Evolutionary conservation across 2,329 filamentous ascomycete genomes (phyloP).

Genomic region (Penicillium olsonii): DNA sequence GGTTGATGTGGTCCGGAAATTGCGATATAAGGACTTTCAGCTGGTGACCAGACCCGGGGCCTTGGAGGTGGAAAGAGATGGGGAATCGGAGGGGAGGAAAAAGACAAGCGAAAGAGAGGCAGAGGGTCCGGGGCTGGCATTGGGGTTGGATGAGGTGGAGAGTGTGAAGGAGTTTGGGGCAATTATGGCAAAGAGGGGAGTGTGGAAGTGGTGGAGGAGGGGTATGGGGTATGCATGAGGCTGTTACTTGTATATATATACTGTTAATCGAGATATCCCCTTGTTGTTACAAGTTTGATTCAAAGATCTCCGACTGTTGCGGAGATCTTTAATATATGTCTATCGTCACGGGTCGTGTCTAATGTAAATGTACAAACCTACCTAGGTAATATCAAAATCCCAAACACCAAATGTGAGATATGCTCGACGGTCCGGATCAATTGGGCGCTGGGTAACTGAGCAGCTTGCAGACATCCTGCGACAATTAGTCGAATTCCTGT

Average conservation of each 20-base stretch:
- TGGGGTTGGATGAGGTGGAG: slow-evolving; percentile 58
- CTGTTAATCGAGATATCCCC: not conserved
- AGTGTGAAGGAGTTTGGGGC: slow-evolving; percentile 66
- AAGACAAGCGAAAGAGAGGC: not conserved
- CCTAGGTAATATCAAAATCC: not conserved
- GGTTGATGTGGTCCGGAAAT: slow-evolving; percentile 64
- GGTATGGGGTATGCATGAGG: slow-evolving; percentile 59
- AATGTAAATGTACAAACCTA: not conserved
- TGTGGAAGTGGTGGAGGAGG: slow-evolving; percentile 66
- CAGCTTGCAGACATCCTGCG: slow-evolving; percentile 36
- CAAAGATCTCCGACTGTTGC: too few species aligned
- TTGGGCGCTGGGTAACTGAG: slow-evolving; percentile 40
- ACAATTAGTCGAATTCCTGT: slow-evolving; percentile 3
- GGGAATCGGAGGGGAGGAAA: not conserved
- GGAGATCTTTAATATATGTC: not conserved
- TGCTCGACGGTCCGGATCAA: slow-evolving; percentile 20
- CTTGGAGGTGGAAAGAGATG: slow-evolving; percentile 25
- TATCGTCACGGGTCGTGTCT: not conserved
- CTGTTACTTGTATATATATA: not conserved
- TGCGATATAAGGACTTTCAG: slow-evolving; percentile 74
- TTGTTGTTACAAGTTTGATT: not conserved
- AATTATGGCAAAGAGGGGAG: slow-evolving; percentile 61
- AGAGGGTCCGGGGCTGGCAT: not conserved
- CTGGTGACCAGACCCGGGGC: slow-evolving; percentile 57
- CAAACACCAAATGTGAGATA: too few species aligned